Base-by-base conservation (phyloP, 2,329 filamentous ascomycete species). In the Bipolaris victoriae region DNA sequence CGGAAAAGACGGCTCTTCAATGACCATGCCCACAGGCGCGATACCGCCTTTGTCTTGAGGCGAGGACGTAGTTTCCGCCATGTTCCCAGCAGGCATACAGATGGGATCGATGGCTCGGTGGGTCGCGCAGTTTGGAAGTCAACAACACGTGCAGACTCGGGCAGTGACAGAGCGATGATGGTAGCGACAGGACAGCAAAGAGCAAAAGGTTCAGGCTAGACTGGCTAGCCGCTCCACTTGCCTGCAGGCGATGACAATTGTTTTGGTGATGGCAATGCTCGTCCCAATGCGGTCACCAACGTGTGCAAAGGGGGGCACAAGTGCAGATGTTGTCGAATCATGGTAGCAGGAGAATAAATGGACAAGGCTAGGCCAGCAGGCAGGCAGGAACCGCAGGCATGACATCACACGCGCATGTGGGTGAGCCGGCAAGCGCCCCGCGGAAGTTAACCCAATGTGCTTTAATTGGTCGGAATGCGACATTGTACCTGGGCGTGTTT, bases 1-100 rank as follows among this genome's bases (percentile, higher is more conserved):
- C 9, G 68, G 66, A 39, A 72, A 70, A 16, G 47, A 58, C 24
- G 68, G 64, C 41, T 70, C 67, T 41, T 67, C 61, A 16, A 71
- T 55, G 20, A 61, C 49, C 20, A 67, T 55, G 7, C 66, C 69
- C 7, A 63, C 61, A 20, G 65, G 67, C 49, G 68, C 55, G 15
- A 61, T 46, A 22, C 58, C 44, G 36, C 55, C 55, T 35, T 56
- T 33, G 36, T 49, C 44, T 16, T 48, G 41, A 33, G 36, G 56
- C 49, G 50, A 55, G 53, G 43, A 43, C 36, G 18, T 11, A 56
- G 58, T 54, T 58, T 62, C 57, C 33, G 62, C 60, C 68, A 71
- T 72, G 37, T 54, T 53, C 49, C 20, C 22, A 18, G 35, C 35
- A 41, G 18, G 31, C 13, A 40, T 45, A 52, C 29, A 31, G 10